Evolutionary conservation across 306 rosid species (phyloP).

Genomic region (Cucumis melo): DNA sequence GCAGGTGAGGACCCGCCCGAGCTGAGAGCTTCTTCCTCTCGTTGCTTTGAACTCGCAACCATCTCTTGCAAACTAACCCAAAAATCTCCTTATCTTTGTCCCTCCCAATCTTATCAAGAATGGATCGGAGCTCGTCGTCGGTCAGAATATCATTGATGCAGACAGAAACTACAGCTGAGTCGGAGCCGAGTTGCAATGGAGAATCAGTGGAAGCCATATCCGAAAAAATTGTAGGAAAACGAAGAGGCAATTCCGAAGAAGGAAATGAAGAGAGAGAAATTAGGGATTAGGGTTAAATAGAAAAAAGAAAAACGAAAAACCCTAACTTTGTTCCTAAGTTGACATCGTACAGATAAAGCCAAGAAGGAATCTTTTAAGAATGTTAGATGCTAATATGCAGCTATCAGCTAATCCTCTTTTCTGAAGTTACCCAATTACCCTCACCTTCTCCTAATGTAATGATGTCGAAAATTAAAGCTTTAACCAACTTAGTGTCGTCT

Average conservation of each 20-base stretch:
- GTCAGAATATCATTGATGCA: conserved; percentile 54
- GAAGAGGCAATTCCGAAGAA: not conserved
- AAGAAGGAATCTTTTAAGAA: not conserved
- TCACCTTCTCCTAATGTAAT: not conserved
- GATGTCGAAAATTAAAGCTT: too few relatives aligned
- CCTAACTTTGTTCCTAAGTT: not conserved
- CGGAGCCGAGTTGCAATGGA: conserved; percentile 4
- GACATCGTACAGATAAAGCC: not conserved
- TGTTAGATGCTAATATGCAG: not conserved
- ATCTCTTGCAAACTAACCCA: conserved; percentile 79
- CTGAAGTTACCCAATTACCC: not conserved
- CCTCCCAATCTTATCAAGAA: conserved; percentile 42
- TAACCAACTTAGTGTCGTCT: too few relatives aligned
- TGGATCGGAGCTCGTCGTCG: conserved; percentile 75
- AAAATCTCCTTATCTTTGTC: conserved; percentile 70
- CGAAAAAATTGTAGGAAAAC: not conserved
- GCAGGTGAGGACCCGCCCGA: conserved; percentile 90
- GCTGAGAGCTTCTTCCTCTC: conserved; percentile 81
- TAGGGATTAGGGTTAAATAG: not conserved
- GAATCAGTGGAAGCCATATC: conserved; percentile 24
- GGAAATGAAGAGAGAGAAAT: not conserved
- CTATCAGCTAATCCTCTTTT: not conserved
- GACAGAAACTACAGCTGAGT: not conserved
- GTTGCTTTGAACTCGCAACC: conserved; percentile 83
- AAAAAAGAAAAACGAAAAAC: not conserved